phyloP scores from a whole-genome alignment of 371 early-diverging fungal genomes.

The Mucor lusitanicus region DNA sequence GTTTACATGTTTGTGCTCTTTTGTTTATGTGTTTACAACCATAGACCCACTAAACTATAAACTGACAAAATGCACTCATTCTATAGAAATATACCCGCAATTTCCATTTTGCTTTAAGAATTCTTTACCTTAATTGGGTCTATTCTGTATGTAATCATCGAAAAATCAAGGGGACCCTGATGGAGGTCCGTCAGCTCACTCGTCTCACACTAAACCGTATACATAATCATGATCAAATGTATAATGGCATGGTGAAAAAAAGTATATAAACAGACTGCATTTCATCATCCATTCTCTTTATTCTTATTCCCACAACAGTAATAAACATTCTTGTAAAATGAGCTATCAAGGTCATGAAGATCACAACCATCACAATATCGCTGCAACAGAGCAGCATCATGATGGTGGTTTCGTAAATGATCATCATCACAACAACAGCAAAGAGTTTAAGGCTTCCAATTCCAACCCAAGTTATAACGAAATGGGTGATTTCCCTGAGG shows the following conservation, averaged over 20 bases:
- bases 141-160: background rate
- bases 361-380: background rate
- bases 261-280: background rate
- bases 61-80: background rate
- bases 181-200: background rate
- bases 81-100: background rate
- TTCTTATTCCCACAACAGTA: background rate
- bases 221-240: background rate
- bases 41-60: background rate
- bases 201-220: background rate
- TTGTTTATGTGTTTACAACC: background rate
- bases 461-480: background rate
- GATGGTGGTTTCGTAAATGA: background rate
- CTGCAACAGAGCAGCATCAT: background rate
- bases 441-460: background rate
- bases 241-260: background rate
- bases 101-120: background rate
- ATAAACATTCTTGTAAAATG: background rate
- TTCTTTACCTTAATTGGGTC: background rate
- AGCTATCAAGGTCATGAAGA: background rate
- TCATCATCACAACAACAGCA: background rate
- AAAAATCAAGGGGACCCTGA: constrained; percentile 1
- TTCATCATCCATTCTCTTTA: background rate
- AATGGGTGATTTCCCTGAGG: background rate
- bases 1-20: background rate